Percentiles rank a stretch among this genome's conserved stretches.
These are phyloP conservation scores for Myriangium duriaei DNA, from an alignment of 2,329 filamentous ascomycete species.

Conservation along the genomic window DNA sequence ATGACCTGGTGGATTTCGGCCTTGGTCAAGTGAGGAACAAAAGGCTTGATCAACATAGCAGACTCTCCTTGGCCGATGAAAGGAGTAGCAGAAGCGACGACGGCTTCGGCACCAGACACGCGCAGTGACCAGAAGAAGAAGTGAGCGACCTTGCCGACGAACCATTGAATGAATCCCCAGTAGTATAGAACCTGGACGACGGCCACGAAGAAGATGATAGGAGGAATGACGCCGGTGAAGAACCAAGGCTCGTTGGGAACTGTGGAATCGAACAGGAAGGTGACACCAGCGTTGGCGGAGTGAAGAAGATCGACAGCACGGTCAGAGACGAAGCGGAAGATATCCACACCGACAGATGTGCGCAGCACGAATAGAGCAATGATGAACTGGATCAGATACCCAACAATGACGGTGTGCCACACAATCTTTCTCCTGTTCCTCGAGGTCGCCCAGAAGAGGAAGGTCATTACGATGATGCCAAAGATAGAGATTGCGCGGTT, in stretches of 20 bases:
- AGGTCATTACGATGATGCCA: slow-evolving; percentile 60
- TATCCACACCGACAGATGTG: slow-evolving; percentile 68
- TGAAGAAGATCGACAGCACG: slow-evolving; percentile 62
- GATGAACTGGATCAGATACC: slow-evolving; percentile 80
- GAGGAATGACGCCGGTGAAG: slow-evolving; percentile 66
- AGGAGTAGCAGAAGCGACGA: slow-evolving; percentile 81
- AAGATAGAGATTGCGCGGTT: slow-evolving; percentile 74
- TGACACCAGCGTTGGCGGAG: slow-evolving; percentile 60
- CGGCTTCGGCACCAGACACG: slow-evolving; percentile 84
- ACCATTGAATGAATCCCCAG: slow-evolving; percentile 74
- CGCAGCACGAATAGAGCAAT: slow-evolving; percentile 79
- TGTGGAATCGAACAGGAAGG: slow-evolving; percentile 48
- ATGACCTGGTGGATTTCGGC: slow-evolving; percentile 88
- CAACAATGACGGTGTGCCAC: slow-evolving; percentile 56
- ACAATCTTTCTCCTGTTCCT: slow-evolving; percentile 46
- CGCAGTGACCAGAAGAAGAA: slow-evolving; percentile 87
- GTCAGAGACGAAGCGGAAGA: slow-evolving; percentile 77
- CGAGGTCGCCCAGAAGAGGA: slow-evolving; percentile 57
- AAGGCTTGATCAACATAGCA: slow-evolving; percentile 81
- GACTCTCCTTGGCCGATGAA: slow-evolving; percentile 94
- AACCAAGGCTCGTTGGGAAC: slow-evolving; percentile 42
- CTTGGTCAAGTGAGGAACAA: slow-evolving; percentile 71
- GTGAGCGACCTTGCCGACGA: slow-evolving; percentile 70
- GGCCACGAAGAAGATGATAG: slow-evolving; percentile 92
- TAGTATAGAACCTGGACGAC: slow-evolving; percentile 82